Base-by-base conservation (phyloP, 2,329 filamentous ascomycete genomes). In the Cytospora chrysosperma region DNA sequence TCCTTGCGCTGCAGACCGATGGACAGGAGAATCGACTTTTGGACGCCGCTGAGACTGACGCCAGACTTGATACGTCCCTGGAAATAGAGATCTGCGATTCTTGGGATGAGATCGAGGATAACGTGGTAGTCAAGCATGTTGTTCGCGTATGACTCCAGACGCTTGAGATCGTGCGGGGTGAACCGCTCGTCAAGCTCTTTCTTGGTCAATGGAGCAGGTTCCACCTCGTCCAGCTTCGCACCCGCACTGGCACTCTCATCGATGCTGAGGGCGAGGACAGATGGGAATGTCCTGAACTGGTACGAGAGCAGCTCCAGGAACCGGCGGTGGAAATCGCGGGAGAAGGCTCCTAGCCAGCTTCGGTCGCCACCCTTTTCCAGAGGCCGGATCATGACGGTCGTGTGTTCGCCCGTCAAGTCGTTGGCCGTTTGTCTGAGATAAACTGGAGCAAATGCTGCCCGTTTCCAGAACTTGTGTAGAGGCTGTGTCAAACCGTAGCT, bases 51-150 rank as follows among this genome's bases (percentile, higher is more conserved):
- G 60, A 99, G 82, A 61, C 84, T 88, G 69, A 97, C 82, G 56
- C 81, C 81, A 40, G 78, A 76, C 70, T 83, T 86, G 21, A 98
- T 80, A 12, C 88, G 86, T 55, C 92, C 91, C 0, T 86, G 88
- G 76, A 99, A 99, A 80, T 94, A 97, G 28, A 96, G 84, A 27
- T 83, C 82, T 1, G 95, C 89, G 67, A 99, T 87, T 1, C 83
- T 85, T 0, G 95, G 95, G 62, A 99, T 83, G 72, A 99, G 86
- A 74, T 99, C 96, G 30, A 98, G 84, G 61, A 99, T 95, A 69
- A 97, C 93, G 73, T 97, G 96, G 79, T 98, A 97, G 76, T 99
- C 96, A 50, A 99, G 87, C 84, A 97, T 91, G 77, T 96, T 97
- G 77, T 96, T 96, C 19, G 95, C 92, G 71, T 99, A 99, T 51